Conservation (phyloP, 495 filamentous ascomycete genomes). For the Xylaria nigripes region DNA sequence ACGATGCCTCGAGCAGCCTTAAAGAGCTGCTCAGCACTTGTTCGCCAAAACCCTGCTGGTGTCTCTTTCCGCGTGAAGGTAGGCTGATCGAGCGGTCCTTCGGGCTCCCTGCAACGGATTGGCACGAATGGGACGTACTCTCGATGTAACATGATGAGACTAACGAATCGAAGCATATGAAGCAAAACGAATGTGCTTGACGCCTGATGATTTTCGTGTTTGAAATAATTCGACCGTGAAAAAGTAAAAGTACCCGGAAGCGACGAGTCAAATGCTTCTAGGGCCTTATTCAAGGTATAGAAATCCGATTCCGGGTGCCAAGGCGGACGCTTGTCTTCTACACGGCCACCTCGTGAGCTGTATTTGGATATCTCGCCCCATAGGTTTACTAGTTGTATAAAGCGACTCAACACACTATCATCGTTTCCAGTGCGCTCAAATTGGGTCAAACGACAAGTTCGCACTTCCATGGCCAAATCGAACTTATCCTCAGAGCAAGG, state of each 20-base stretch:
- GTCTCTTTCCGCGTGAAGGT: conserved; percentile 51
- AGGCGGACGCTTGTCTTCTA: conserved; percentile 50
- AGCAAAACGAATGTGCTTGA: conserved; percentile 68
- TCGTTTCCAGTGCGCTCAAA: conserved; percentile 48
- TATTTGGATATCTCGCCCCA: conserved; percentile 73
- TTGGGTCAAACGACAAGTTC: conserved; percentile 41
- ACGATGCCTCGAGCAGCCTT: conserved; percentile 64
- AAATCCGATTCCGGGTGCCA: conserved; percentile 60
- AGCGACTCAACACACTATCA: conserved; percentile 65
- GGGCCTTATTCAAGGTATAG: conserved; percentile 47
- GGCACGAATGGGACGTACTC: conserved; percentile 80
- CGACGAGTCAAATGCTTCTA: conserved; percentile 57
- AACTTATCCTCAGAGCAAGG: conserved; percentile 61
- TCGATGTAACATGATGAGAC: conserved; percentile 69
- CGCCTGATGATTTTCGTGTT: conserved; percentile 67
- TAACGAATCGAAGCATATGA: conserved; percentile 71
- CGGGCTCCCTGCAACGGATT: conserved; percentile 55
- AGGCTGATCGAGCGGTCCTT: conserved; percentile 67
- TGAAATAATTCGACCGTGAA: conserved; percentile 66
- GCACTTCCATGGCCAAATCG: conserved; percentile 60
- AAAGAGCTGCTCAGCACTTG: conserved; percentile 67
- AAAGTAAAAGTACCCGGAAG: conserved; percentile 65
- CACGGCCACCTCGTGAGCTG: conserved; percentile 64
- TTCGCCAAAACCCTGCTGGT: conserved; percentile 59
- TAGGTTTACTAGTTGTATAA: conserved; percentile 68